Evolutionary conservation across 345 rosid species (phyloP), one percentile per base, ranked within the genome.

Genomic region (Populus davidiana): DNA sequence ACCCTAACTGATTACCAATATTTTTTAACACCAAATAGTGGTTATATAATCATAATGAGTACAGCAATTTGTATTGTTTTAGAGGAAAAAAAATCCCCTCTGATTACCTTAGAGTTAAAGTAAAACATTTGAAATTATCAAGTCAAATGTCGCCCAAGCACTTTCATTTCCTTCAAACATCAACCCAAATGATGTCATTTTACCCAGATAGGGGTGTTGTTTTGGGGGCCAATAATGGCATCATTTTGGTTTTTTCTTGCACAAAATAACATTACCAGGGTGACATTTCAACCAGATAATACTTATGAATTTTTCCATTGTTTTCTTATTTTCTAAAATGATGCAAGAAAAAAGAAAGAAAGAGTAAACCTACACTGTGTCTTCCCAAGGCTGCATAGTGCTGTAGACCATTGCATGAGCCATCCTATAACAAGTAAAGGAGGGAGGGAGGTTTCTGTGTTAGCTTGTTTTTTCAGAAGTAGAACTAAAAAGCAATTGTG

Each of bases 301-400:
- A 56, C 29, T 56, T 56, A 3, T 1, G 14, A 56, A 8, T 56
- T 59, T 54, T n/a, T 52, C 59, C 9, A 7, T 52, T 52, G 23
- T 52, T 18, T 52, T 20, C n/a, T 52, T 20, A 5, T 6, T 52
- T 18, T 52, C 31, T 18, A 65, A 3, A 49, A 65, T 43, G 56
- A 31, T 47, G 43, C 8, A 1, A 21, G 61, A 31, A 12, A 0
- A 44, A 31, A 14, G 52, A 50, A 54, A 3, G 18, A 66, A 23
- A 31, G 67, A 81, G 82, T 65, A 75, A 85, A 74, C 96, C 27
- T 88, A 96, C 99, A 86, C 86, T 87, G 82, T 93, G 90, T 85
- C 98, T 92, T 85, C 99, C 99, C 80, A 96, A 82, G 78, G 99
- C 99, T 78, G 99, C 97, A 87, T 96, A 96, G 82, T 96, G 99